Evolutionary conservation across 2,329 filamentous ascomycete species (phyloP).

Genomic region (Penicillium verrucosum): DNA sequence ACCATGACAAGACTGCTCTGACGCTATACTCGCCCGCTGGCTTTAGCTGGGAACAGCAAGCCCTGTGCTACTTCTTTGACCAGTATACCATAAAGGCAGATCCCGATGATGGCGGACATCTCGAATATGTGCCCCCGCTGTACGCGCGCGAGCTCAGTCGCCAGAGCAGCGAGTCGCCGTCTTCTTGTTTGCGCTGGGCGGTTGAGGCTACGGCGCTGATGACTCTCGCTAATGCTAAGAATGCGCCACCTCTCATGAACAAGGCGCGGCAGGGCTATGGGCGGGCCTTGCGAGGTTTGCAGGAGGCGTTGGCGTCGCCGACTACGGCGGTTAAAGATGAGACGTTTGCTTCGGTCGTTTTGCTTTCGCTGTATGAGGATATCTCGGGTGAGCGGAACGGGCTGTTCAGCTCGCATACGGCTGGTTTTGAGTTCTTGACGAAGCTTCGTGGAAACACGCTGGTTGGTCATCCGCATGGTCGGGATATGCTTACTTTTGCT

Average conservation of each 20-base stretch:
- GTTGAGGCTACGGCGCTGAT: conserved; percentile 37
- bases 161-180: conserved; percentile 13
- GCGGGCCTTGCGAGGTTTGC: conserved; percentile 30
- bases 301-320: conserved; percentile 29
- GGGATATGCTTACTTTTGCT: conserved; percentile 38
- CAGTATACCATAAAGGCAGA: conserved; percentile 35
- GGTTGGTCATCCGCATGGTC: conserved; percentile 29
- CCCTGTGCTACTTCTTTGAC: conserved; percentile 42
- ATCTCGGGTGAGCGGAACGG: conserved; percentile 37
- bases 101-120: conserved; percentile 28
- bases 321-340: conserved; percentile 34
- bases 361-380: conserved; percentile 40
- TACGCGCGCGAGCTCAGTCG: conserved; percentile 29
- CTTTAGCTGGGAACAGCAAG: conserved; percentile 36
- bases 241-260: conserved; percentile 24
- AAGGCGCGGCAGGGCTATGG: conserved; percentile 35
- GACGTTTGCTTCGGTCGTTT: conserved; percentile 37
- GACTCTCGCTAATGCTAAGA: conserved; percentile 31
- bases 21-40: conserved; percentile 25
- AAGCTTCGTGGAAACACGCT: conserved; percentile 33
- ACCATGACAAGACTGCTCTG: conserved; percentile 5
- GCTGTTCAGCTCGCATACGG: conserved; percentile 36
- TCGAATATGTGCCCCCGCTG: conserved; percentile 37
- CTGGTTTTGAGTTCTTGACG: conserved; percentile 36
- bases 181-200: conserved; percentile 32